Base-by-base conservation (phyloP, 2,329 filamentous ascomycete genomes). In the Harringtonia lauricola region DNA sequence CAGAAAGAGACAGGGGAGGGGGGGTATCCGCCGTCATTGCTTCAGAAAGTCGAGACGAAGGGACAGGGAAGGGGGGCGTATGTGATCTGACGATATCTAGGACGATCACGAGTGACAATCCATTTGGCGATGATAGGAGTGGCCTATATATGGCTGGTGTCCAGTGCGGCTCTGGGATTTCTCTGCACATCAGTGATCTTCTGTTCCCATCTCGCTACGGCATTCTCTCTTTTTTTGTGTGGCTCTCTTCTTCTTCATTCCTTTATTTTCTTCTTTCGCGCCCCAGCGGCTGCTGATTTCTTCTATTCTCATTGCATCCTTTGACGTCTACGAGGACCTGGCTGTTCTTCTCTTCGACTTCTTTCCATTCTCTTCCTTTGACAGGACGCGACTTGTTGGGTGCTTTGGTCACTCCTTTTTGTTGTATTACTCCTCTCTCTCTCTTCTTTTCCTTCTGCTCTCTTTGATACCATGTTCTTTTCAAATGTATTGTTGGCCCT, bases 401-500 rank as follows among this genome's bases (percentile, higher is more conserved):
- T 26, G 38, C 38, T 35, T 31, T 39, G 33, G 40, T 21, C 41
- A 46, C 26, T 41, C 36, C 6, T 42, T 36, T 36, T 7, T 21
- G 19, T 22, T 8, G 12, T 30, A 24, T 21, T 17, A 24, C 35
- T 29, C n/a, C n/a, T 10, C 29, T 26, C n/a, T 28, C 17, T 24
- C 18, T 18, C 38, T 41, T 34, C 35, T 9, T 42, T 14, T 42
- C 13, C 10, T 19, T 29, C 48, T n/a, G n/a, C n/a, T n/a, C n/a
- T n/a, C n/a, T n/a, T n/a, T n/a, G n/a, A n/a, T n/a, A 50, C 28
- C n/a, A 60, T 60, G 59, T 47, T 53, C 44, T 49, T 54, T 45
- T 49, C 43, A 35, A 46, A 49, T 30, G 35, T 54, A n/a, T 33
- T 60, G 17, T 43, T 55, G 43, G 57, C 55, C 49, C 51, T 61